Evolutionary conservation across 345 rosid species (phyloP), one percentile per base, ranked within the genome.

Genomic region (Adansonia digitata): DNA sequence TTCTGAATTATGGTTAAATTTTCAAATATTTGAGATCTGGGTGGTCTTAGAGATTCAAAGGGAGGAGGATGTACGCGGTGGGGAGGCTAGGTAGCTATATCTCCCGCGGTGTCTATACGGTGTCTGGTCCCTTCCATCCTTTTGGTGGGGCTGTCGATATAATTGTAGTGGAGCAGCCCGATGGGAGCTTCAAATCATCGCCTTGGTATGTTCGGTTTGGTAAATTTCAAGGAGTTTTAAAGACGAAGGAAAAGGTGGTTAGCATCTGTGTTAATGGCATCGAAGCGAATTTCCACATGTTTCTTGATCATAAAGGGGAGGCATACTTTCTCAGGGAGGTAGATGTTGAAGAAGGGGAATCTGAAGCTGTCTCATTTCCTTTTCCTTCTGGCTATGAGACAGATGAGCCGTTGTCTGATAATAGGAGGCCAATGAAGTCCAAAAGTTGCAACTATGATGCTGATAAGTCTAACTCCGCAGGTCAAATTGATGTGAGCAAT

Each of bases 141-240:
- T 95, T 95, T 77, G 99, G 99, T 43, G 99, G 99, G 60, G 99
- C 97, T 75, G 96, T 93, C 45, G 99, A 95, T 87, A 86, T 95
- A 34, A 85, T 95, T 81, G 98, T 91, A 5, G 98, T 95, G 27
- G 93, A 93, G 34, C 99, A 95, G 73, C 97, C 92, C 2, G 99
- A 95, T 77, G 98, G 99, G 73, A 82, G 90, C 69, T 93, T 93
- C 81, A 93, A 87, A 79, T 90, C 99, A 5, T 93, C 99, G 17
- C 99, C 99, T 77, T 95, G 99, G 99, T 91, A 90, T 80, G 92
- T 95, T 26, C 74, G 89, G 72, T 95, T 95, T 71, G 99, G 99
- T 56, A 95, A 93, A 80, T 95, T 95, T 81, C 99, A 93, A 83
- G 99, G 99, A 56, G 97, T 93, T 79, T 83, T 95, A 82, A 90